Base-by-base conservation (phyloP, 2,329 filamentous ascomycete genomes). In the Pseudogymnoascus sp. region DNA sequence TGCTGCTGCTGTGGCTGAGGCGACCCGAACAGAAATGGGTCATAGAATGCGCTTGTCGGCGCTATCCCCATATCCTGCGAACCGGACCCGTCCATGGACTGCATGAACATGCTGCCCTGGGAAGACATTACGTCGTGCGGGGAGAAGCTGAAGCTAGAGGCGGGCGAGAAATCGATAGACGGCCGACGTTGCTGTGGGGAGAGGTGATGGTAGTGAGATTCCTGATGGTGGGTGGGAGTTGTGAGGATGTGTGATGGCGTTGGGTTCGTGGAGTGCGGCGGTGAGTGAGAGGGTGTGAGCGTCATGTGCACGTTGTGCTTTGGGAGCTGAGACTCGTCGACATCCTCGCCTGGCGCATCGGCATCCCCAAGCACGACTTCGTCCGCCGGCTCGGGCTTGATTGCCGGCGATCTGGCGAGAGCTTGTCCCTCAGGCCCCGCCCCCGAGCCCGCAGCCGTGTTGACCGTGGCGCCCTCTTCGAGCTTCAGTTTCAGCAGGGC, bases 71-170 rank as follows among this genome's bases (percentile, higher is more conserved):
- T 48, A 18, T 30, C 23, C 23, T 48, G 41, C 23, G 41, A 18
- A 3, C 41, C 21, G 21, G n/a, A 6, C 8, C 41, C 41, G 8
- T 48, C 41, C 41, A 48, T 48, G 23, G 41, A 48, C 2, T 48
- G 41, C 41, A 48, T 48, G 41, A 48, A 28, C 23, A 48, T 48
- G 41, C 41, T 48, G n/a, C 41, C n/a, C 41, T 28, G 41, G 23
- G 41, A 15, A n/a, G 41, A 48, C 41, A 48, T 48, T n/a, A 48
- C 18, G 3, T 48, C 41, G 23, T 48, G 41, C 23, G 41, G 23
- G 23, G 41, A 48, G 23, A 48, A 48, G 7, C 23, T 18, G 23
- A 18, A 48, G 41, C 41, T 48, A 8, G 41, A 48, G 8, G 41
- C 23, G 8, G 41, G 41, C 8, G 41, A 48, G 12, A 28, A 48